Evolutionary conservation across 306 rosid species (phyloP), one percentile per base, ranked within the genome.

Genomic region (Sphenostylis stenocarpa): DNA sequence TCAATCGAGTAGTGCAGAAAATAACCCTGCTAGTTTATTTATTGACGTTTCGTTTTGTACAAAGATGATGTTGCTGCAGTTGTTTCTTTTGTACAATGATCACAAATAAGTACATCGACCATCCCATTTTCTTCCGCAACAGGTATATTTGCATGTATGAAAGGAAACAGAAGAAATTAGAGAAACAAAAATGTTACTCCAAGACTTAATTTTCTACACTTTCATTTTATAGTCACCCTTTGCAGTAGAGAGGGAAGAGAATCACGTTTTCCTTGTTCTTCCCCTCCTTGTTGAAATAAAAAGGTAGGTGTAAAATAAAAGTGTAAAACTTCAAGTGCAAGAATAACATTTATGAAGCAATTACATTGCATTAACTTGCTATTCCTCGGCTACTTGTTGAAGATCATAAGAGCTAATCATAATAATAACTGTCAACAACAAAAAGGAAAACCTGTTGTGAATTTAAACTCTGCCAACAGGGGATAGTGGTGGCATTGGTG

Each of bases 401-500:
- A 76, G 84, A 77, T 69, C 69, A 65, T 62, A 72, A 67, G 53
- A 70, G 80, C 84, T 79, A 31, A n/a, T 76, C 78, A 3, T n/a
- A n/a, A 1, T 15, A 17, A 19, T 17, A 61, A 65, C 62, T 77
- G 60, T n/a, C 44, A 47, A 75, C 72, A 34, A 53, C 12, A 13
- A 45, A 53, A 29, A 51, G 51, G 45, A 58, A 53, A 63, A 70
- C 5, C 52, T 45, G 16, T 38, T 23, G 56, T 31, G 49, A 80
- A 67, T 80, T 80, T 89, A 94, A 61, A 92, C 96, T 83, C 98
- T 94, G 4, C 93, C 97, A 52, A 89, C 93, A 43, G 98, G 98
- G 61, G 98, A 92, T 58, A 82, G 80, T 11, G 98, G 98, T 58
- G 98, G 98, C 69, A 77, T 87, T 69, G 91, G 87, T 67, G 95